A percentile compares a stretch with the other conserved stretches of the same genome.
Evolutionary conservation across 352 stramenopile genomes (phyloP).

Genomic region (Globisporangium solare): DNA sequence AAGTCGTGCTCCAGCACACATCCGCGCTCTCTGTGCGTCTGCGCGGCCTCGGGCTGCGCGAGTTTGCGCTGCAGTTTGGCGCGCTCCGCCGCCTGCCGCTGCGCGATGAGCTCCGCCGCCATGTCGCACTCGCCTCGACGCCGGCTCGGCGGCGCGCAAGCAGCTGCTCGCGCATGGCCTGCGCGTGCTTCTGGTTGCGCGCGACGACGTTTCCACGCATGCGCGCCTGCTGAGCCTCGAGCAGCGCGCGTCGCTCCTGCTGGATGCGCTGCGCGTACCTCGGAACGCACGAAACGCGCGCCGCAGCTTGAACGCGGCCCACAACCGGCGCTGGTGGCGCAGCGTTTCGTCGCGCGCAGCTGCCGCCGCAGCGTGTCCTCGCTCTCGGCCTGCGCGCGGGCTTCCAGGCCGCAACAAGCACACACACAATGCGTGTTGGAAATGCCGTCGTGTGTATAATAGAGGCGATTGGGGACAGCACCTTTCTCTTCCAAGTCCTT

Average conservation of each 20-base stretch:
- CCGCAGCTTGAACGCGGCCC: constrained; percentile 32
- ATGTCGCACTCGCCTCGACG: not conserved
- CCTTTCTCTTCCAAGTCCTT: constrained; percentile 43
- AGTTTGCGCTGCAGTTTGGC: constrained; percentile 10
- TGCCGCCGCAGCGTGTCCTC: constrained; percentile 37
- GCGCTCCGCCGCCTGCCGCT: constrained; percentile 5
- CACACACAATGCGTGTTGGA: not conserved
- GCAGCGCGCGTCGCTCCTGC: constrained; percentile 20
- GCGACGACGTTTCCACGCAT: constrained; percentile 30
- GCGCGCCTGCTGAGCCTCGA: constrained; percentile 27
- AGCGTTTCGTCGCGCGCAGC: constrained; percentile 22
- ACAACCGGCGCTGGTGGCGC: constrained; percentile 18
- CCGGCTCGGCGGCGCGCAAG: not conserved
- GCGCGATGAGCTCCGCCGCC: not conserved
- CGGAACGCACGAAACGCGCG: constrained; percentile 20
- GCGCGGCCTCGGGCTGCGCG: constrained; percentile 1
- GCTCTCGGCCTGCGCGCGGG: constrained; percentile 21
- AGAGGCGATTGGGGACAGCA: not conserved
- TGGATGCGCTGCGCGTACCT: constrained; percentile 9
- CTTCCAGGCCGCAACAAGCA: constrained; percentile 6
- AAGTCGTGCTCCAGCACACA: constrained; percentile 31
- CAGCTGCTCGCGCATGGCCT: constrained; percentile 27
- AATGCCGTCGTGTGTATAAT: not conserved
- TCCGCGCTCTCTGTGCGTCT: no score
- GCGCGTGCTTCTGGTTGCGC: constrained; percentile 37